These are phyloP conservation scores for Puya raimondii DNA, from an alignment of 176 grass and related monocot species.

Conservation along the genomic window DNA sequence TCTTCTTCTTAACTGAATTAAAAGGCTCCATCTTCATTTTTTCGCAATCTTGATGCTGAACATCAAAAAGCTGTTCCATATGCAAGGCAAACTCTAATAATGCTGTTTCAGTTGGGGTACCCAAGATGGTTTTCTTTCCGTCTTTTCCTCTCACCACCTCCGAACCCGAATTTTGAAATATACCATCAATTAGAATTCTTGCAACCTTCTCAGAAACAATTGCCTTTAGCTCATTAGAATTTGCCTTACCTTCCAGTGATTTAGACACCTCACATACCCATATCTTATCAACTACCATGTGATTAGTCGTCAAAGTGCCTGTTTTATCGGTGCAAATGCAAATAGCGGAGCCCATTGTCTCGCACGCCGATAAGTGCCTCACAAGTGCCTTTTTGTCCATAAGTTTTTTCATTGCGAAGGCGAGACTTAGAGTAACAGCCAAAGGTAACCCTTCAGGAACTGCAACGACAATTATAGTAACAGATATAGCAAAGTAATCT, in stretches of 20 bases:
- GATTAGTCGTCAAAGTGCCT: conserved; percentile 86
- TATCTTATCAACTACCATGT: conserved; percentile 93
- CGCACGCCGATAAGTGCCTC: conserved; percentile 82
- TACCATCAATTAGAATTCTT: conserved; percentile 51
- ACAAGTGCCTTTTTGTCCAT: conserved; percentile 93
- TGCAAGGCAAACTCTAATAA: conserved; percentile 79
- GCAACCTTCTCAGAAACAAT: conserved; percentile 39
- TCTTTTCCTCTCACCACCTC: conserved; percentile 69
- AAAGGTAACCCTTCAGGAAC: conserved; percentile 89
- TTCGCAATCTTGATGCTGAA: conserved; percentile 21
- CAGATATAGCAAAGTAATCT: conserved; percentile 75
- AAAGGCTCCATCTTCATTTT: conserved; percentile 87
- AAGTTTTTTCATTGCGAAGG: conserved; percentile 96
- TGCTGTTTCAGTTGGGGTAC: conserved; percentile 88
- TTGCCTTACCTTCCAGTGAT: conserved; percentile 39
- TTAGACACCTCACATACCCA: conserved; percentile 46
- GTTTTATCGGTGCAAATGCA: conserved; percentile 99
- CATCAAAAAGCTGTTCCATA: conserved; percentile 35
- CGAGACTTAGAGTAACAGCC: conserved; percentile 86
- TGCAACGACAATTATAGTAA: conserved; percentile 90
- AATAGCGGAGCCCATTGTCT: conserved; percentile 94
- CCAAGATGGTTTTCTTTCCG: conserved; percentile 55
- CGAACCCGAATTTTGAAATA: conserved; percentile 71
- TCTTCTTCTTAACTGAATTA: conserved; percentile 93
- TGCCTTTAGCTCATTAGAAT: conserved; percentile 37